These are phyloP conservation scores for Termitomyces sp. DNA, from an alignment of 768 basidiomycete species.

Conservation along the genomic window DNA sequence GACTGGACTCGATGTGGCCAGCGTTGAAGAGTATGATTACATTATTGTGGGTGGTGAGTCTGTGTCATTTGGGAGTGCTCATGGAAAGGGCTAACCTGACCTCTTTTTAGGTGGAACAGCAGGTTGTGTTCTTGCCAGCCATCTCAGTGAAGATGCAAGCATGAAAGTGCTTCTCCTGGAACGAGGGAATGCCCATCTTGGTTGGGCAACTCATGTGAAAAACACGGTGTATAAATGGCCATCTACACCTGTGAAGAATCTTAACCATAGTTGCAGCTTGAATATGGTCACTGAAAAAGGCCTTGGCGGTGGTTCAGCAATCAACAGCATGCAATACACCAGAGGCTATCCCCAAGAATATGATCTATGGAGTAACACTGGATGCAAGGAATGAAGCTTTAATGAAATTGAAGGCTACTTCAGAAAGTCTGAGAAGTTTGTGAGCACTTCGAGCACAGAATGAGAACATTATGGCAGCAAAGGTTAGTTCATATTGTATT, in stretches of 20 bases:
- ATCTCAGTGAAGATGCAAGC: conserved; percentile 9
- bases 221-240: conserved; percentile 4
- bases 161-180: conserved; percentile 13
- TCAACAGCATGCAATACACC: conserved; percentile 28
- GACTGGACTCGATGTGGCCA: background rate
- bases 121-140: conserved; percentile 10
- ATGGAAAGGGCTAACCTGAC: background rate
- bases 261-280: conserved; percentile 2
- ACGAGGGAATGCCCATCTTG: conserved; percentile 8
- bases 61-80: background rate
- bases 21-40: background rate
- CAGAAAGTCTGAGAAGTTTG: conserved; percentile 21
- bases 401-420: conserved; percentile 24
- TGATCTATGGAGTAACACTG: conserved; percentile 22
- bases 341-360: conserved; percentile 26
- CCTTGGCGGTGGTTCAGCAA: conserved; percentile 26
- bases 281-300: conserved; percentile 23
- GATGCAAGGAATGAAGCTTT: conserved; percentile 25
- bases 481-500: background rate
- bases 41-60: background rate
- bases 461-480: conserved; percentile 4
- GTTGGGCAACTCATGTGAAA: conserved; percentile 4
- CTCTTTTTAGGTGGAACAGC: conserved; percentile 6
- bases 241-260: conserved; percentile 6
- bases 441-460: background rate